Evolutionary conservation across 202 grass and related monocot genomes (phyloP).

Genomic region (Musa balbisiana): DNA sequence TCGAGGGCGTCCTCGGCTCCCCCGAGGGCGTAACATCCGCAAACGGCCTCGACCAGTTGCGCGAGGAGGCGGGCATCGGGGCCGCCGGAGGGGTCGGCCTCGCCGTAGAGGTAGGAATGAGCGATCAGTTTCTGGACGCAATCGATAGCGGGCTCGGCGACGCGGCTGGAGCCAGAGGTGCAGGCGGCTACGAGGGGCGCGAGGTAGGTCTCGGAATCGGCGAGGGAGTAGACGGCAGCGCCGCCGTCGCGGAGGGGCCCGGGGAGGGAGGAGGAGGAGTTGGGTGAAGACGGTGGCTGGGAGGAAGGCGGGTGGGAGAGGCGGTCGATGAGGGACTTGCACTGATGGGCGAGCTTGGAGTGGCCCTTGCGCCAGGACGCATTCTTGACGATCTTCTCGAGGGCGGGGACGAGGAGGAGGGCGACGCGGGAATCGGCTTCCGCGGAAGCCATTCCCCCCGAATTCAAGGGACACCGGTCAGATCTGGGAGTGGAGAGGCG

Average conservation of each 20-base stretch:
- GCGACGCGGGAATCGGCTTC: constrained; percentile 68
- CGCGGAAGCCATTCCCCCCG: constrained; percentile 37
- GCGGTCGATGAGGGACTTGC: constrained; percentile 88
- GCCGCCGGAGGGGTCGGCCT: constrained; percentile 66
- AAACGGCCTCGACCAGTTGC: constrained; percentile 60
- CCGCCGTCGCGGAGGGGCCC: constrained; percentile 54
- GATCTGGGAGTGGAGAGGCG: neutral
- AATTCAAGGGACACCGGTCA: neutral
- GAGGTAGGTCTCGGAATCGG: constrained; percentile 75
- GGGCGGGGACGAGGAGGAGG: constrained; percentile 62
- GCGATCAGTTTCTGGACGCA: constrained; percentile 82
- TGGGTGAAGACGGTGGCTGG: constrained; percentile 42
- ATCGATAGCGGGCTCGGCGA: constrained; percentile 75
- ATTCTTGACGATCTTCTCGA: constrained; percentile 96
- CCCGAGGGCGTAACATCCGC: constrained; percentile 48
- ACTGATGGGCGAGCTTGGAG: constrained; percentile 94
- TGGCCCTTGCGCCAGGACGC: constrained; percentile 92
- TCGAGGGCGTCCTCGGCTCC: constrained; percentile 62
- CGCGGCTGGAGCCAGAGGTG: constrained; percentile 55
- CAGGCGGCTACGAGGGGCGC: constrained; percentile 57
- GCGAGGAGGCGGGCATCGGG: constrained; percentile 78
- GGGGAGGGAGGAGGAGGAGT: constrained; percentile 73
- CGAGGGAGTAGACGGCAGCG: constrained; percentile 46
- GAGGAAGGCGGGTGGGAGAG: constrained; percentile 33
- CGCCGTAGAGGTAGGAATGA: constrained; percentile 94